Percentiles rank a stretch among this genome's conserved stretches.
phyloP scores from a whole-genome alignment of 257 asterid species.

The Przewalskia tangutica region DNA sequence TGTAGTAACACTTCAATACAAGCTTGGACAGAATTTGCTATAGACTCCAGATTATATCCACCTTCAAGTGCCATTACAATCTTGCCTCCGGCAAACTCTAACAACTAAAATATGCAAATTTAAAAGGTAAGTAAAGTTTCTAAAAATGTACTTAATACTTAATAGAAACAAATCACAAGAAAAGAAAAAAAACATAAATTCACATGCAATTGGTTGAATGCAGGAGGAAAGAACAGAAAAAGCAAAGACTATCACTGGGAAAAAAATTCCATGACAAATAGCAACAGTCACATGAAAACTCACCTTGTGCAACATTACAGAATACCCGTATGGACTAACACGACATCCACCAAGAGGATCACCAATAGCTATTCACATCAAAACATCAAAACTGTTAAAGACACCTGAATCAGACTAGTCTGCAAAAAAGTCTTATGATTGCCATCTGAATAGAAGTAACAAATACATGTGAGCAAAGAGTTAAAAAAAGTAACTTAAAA shows the following conservation, averaged over 20 bases:
- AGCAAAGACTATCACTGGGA: background rate
- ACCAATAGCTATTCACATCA: slow-evolving; percentile 51
- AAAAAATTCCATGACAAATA: background rate
- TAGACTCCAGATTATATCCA: slow-evolving; percentile 74
- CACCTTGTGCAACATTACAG: slow-evolving; percentile 82
- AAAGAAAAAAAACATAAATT: background rate
- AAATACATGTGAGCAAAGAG: background rate
- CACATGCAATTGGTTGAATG: background rate
- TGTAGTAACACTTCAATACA: slow-evolving; percentile 66
- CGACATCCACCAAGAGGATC: slow-evolving; percentile 96
- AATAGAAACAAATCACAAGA: background rate
- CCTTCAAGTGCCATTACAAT: slow-evolving; percentile 98
- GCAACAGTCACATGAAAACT: slow-evolving; percentile 4
- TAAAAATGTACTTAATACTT: background rate
- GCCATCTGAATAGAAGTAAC: background rate
- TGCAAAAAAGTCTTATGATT: background rate
- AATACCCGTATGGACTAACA: slow-evolving; percentile 78
- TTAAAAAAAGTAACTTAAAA: background rate
- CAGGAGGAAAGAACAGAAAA: background rate
- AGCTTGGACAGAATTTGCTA: slow-evolving; percentile 68
- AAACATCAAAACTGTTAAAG: background rate
- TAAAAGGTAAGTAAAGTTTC: slow-evolving; percentile 3
- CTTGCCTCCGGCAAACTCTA: slow-evolving; percentile 81
- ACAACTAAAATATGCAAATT: slow-evolving; percentile 39
- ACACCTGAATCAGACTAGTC: background rate